Base-by-base conservation (phyloP, 75 land plant genomes). In the Isoetes taiwanensis region DNA sequence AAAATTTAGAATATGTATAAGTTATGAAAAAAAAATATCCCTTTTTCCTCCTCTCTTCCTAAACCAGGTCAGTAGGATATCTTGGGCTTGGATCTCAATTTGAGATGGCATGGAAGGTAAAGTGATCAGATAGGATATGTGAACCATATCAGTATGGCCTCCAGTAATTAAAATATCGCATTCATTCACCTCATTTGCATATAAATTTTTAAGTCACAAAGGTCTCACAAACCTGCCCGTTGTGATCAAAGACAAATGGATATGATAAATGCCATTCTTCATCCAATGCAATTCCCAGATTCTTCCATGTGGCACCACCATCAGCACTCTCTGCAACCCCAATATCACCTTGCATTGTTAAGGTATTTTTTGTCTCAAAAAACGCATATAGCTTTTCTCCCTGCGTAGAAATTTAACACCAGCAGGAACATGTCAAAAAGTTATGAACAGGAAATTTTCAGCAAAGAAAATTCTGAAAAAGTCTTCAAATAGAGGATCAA, bases 251-350 rank as follows among this genome's bases (percentile, higher is more conserved):
- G 24, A 90, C 80, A 38, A 67, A 83, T 4, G 97, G 97, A 69
- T 75, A 85, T 12, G 97, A 90, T 39, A 90, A 74, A 72, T 90
- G 97, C 84, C 91, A 90, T 14, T 82, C 78, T 56, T 90, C 97
- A 58, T 80, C 78, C 56, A 86, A 74, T 27, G 83, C 97, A 59
- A 78, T 74, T 30, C 97, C 97, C 57, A 82, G 38, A 25, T 67
- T 61, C 34, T 74, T 43, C 97, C 97, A 90, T 29, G 82, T 86
- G 25, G 72, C 87, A 37, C 97, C 97, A 14, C 67, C 56, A 43
- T 90, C 97, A 11, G 16, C 12, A 54, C 97, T 90, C 56, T 66
- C 72, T 25, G 97, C 81, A 59, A 85, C 97, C 32, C 97, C 93
- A 56, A 90, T 90, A 60, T 90, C 91, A 12, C 97, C 93, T 74